Conservation (phyloP, 2,329 filamentous ascomycete genomes). For the Alternaria arbusti region DNA sequence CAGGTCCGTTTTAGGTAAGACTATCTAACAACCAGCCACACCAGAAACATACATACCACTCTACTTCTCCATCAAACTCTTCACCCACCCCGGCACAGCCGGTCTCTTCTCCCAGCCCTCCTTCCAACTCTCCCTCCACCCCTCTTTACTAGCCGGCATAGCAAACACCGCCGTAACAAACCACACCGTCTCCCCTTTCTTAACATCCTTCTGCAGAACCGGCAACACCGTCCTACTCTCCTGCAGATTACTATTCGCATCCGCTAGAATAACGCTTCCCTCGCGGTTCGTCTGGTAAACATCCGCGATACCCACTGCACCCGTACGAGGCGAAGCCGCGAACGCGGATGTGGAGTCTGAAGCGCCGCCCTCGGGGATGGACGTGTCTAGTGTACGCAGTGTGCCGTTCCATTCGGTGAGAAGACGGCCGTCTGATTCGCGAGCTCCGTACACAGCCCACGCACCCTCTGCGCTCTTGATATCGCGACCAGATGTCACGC, state of each 20-base stretch:
- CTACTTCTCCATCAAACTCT: constrained; percentile 55
- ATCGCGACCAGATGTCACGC: constrained; percentile 64
- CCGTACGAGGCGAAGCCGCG: constrained; percentile 56
- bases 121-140: constrained; percentile 53
- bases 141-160: constrained; percentile 63
- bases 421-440: constrained; percentile 64
- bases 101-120: constrained; percentile 65
- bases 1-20: no score
- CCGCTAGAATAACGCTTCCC: constrained; percentile 74
- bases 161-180: constrained; percentile 76
- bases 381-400: constrained; percentile 38
- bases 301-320: constrained; percentile 60
- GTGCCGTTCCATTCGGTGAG: constrained; percentile 47
- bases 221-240: constrained; percentile 76
- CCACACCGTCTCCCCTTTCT: constrained; percentile 65
- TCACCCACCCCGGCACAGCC: constrained; percentile 66
- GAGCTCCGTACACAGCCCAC: constrained; percentile 71
- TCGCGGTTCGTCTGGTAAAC: constrained; percentile 51
- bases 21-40: no score
- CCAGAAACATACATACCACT: neutral
- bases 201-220: constrained; percentile 68
- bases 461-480: constrained; percentile 76
- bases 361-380: constrained; percentile 50
- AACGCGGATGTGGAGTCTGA: constrained; percentile 46
- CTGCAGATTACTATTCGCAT: constrained; percentile 79